These are phyloP conservation scores for Ogataea wickerhamii DNA, from an alignment of 805 yeast genomes.

Conservation along the genomic window DNA sequence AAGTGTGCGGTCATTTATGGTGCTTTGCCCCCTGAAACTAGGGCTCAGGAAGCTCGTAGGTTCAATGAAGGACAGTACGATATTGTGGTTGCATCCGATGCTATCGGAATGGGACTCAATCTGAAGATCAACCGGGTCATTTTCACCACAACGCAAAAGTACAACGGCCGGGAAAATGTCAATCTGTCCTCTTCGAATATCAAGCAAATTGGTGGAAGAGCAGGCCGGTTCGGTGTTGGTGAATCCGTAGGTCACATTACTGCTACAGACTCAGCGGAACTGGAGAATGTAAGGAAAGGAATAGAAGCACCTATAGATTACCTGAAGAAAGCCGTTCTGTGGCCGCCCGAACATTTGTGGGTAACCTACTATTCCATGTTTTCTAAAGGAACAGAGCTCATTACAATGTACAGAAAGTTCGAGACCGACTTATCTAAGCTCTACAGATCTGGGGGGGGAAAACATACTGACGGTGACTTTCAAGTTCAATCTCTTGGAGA, in stretches of 20 bases:
- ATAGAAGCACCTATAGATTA: constrained; percentile 50
- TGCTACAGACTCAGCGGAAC: constrained; percentile 44
- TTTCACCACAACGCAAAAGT: constrained; percentile 66
- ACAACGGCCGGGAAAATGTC: constrained; percentile 54
- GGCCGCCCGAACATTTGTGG: constrained; percentile 80
- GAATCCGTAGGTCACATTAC: constrained; percentile 48
- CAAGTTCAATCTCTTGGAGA: constrained; percentile 28
- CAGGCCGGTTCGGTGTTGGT: constrained; percentile 66
- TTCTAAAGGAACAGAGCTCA: constrained; percentile 46
- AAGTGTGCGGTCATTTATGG: constrained; percentile 92
- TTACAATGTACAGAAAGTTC: constrained; percentile 46
- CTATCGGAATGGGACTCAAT: constrained; percentile 96
- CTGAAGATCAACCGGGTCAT: constrained; percentile 77
- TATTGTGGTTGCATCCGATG: constrained; percentile 91
- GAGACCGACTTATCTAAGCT: constrained; percentile 35
- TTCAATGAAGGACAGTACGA: constrained; percentile 81
- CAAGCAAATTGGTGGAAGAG: constrained; percentile 95
- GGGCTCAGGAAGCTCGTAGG: constrained; percentile 74
- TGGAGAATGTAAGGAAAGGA: constrained; percentile 42
- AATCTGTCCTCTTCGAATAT: constrained; percentile 59
- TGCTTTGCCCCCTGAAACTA: constrained; percentile 90
- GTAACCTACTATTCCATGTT: constrained; percentile 59
- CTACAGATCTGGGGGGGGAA: constrained; percentile 12
- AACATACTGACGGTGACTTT: constrained; percentile 19
- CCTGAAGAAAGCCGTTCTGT: constrained; percentile 60